Conservation (phyloP, 805 yeast genomes). For the Lachancea dasiensis region DNA sequence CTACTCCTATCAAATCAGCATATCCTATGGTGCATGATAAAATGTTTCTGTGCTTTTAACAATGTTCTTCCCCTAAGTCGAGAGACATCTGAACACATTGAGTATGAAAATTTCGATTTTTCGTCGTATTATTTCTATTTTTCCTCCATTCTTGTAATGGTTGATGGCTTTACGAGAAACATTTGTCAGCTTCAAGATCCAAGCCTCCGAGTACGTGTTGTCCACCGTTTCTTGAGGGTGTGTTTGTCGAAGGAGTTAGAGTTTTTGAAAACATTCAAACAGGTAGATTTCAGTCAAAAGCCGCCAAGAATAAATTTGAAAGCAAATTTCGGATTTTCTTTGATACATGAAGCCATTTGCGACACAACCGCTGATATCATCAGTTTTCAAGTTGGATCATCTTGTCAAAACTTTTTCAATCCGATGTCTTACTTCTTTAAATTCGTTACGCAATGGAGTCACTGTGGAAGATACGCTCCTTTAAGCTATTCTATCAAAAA, state of each 20-base stretch:
- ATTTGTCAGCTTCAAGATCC: constrained; percentile 22
- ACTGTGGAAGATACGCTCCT: constrained; percentile 29
- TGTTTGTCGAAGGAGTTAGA: constrained; percentile 21
- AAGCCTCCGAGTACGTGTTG: constrained; percentile 14
- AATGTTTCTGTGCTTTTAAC: constrained; percentile 26
- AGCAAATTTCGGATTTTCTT: constrained; percentile 2
- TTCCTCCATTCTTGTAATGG: constrained; percentile 27
- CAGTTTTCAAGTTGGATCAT: constrained; percentile 29
- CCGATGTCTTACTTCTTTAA: constrained; percentile 31
- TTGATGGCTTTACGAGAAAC: constrained; percentile 29
- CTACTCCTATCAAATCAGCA: constrained; percentile 25
- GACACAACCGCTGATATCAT: constrained; percentile 20
- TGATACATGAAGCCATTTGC: constrained; percentile 22
- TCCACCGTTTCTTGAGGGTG: constrained; percentile 15
- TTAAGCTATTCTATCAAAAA: constrained; percentile 15
- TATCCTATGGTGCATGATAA: constrained; percentile 17
- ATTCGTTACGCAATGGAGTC: constrained; percentile 30
- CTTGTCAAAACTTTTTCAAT: constrained; percentile 28
- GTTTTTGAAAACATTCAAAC: constrained; percentile 15
- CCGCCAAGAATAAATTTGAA: not conserved
- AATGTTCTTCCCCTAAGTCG: constrained; percentile 60
- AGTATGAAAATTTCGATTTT: constrained; percentile 84
- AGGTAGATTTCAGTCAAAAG: not conserved
- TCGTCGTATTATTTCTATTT: constrained; percentile 30
- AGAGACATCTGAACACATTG: constrained; percentile 77